Base-by-base conservation (phyloP, 2,329 filamentous ascomycete species). In the Periconia sp. region DNA sequence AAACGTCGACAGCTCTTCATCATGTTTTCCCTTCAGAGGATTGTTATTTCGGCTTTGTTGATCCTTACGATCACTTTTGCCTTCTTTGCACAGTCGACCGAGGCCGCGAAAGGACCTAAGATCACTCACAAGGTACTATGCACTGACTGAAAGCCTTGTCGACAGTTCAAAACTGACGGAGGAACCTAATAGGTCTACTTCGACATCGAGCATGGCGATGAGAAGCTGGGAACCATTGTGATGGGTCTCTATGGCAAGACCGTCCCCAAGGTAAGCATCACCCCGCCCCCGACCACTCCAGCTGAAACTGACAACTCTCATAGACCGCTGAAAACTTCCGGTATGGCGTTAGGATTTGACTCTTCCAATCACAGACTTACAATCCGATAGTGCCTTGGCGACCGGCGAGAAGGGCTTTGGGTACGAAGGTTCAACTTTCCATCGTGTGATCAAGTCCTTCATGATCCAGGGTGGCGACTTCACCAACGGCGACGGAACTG, bases 381-480 rank as follows among this genome's bases (percentile, higher is more conserved):
- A 29, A 19, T n/a, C 4, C 23, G 12, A 86, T 80, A 85, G 88
- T 63, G 86, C 86, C 67, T 81, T 95, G 54, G 86, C 88, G 59
- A 92, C 88, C 54, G 88, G 88, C 68, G 87, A 92, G 81, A 89
- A 92, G 79, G 89, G 88, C 65, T 92, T 85, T 66, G 89, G 89
- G 54, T 95, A 92, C 69, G 78, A 89, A 73, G 88, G 84, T 50
- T 92, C 88, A 37, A 80, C 73, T 66, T 95, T 95, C 85, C 89
- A 95, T 81, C 88, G 89, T 71, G 87, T 94, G 69, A 94, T 94
- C 80, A 88, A 89, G 79, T 72, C 85, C 59, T 94, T 94, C 77
- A 94, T 94, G 89, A 92, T 94, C 72, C 89, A 92, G 78, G 89
- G 89, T 61, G 89, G 88, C 28, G 88, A 94, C 78, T 92, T 94